These are phyloP conservation scores for Metarhizium robertsii DNA, from an alignment of 2,329 filamentous ascomycete species.

Conservation along the genomic window DNA sequence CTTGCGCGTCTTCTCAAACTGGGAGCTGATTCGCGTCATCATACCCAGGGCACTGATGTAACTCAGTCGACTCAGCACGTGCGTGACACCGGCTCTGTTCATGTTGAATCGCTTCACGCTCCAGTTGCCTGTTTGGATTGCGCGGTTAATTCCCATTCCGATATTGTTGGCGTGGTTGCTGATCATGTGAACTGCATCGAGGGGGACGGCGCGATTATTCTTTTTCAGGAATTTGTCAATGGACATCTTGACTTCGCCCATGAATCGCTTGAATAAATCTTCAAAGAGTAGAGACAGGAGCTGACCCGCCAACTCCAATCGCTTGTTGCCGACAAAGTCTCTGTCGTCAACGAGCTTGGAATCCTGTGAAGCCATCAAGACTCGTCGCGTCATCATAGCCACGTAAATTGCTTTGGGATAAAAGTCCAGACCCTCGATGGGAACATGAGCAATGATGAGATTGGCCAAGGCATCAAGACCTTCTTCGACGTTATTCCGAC, in stretches of 20 bases:
- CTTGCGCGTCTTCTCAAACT: conserved; percentile 98
- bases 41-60: conserved; percentile 96
- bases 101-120: conserved; percentile 96
- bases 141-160: conserved; percentile 86
- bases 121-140: conserved; percentile 97
- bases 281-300: conserved; percentile 90
- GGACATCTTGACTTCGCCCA: conserved; percentile 77
- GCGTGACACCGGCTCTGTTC: conserved; percentile 93
- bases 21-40: conserved; percentile 98
- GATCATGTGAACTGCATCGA: conserved; percentile 80
- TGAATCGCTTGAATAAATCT: conserved; percentile 95
- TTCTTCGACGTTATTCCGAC: conserved; percentile 79
- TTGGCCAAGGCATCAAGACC: conserved; percentile 87
- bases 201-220: conserved; percentile 76
- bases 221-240: conserved; percentile 96
- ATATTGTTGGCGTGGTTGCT: conserved; percentile 79
- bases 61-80: conserved; percentile 88
- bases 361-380: conserved; percentile 88
- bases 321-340: conserved; percentile 97
- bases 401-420: conserved; percentile 95
- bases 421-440: conserved; percentile 85
- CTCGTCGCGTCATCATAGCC: conserved; percentile 93
- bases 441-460: conserved; percentile 89
- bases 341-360: conserved; percentile 85
- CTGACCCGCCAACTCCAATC: conserved; percentile 88